Base-by-base conservation (phyloP, 23 red algal genomes). In the Gracilaria domingensis region DNA sequence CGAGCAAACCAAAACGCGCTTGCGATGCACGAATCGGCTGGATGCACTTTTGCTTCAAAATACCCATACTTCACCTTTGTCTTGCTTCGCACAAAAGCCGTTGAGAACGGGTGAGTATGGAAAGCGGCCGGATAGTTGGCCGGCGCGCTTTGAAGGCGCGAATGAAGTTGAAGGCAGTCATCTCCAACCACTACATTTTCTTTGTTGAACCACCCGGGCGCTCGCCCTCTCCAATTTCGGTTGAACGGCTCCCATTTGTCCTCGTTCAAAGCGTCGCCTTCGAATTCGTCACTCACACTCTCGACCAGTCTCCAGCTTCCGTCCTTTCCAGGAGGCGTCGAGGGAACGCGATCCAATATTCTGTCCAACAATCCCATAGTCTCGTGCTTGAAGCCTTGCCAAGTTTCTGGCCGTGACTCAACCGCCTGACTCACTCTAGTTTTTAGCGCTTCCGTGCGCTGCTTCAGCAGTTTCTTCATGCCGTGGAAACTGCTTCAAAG, bases 241-340 rank as follows among this genome's bases (percentile, higher is more conserved):
- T 91, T 91, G 54, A 67, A 69, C n/a, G 75, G 76, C 26, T 81
- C 57, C 87, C 87, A 91, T 59, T 91, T 91, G 5, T 32, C 62
- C n/a, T 11, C 11, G 30, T 90, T 72, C 28, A 90, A 42, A 8
- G 71, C 20, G 8, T 40, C 55, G 23, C 86, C 86, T 39, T 62
- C 34, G 51, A 79, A 90, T 17, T 77, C 72, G 71, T 90, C 86
- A 18, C 70, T 80, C 23, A 90, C 47, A 24, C 80, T 38, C 4
- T 69, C 66, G 12, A 90, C 55, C 11, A 67, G 24, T 55, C 25
- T 57, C 86, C 86, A 90, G 9, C 28, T 67, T 29, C 81, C 81
- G 7, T 55, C 30, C 18, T 33, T 59, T 18, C 81, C 81, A 11
- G 60, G 23, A 12, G 81, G 81, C 3, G 1, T 4, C 21, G 62